phyloP scores from a whole-genome alignment of 2,329 filamentous ascomycete genomes.

The Fonsecaea nubica region DNA sequence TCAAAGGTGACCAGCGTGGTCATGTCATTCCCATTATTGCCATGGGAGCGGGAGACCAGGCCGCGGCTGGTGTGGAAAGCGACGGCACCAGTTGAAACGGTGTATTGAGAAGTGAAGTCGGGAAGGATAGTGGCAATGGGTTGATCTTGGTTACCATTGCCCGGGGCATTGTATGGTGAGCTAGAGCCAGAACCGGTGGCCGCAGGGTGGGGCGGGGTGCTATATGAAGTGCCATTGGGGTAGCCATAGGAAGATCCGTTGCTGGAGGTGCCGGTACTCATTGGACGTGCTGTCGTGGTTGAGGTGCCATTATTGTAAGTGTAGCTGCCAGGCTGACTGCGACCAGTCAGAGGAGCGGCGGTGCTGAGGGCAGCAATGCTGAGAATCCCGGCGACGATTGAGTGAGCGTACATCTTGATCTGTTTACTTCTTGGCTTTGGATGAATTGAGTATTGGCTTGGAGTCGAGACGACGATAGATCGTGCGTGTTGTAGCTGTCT shows the following conservation, averaged over 20 bases:
- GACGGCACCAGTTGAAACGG: slow-evolving; percentile 46
- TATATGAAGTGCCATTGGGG: slow-evolving; percentile 1
- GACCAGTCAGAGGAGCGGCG: slow-evolving; percentile 26
- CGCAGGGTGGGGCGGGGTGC: not conserved
- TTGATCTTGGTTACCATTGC: slow-evolving; percentile 7
- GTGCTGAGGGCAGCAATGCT: slow-evolving; percentile 18
- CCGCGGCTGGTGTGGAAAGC: slow-evolving; percentile 47
- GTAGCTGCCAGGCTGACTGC: slow-evolving; percentile 6
- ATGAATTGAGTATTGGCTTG: not conserved
- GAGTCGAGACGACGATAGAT: not conserved
- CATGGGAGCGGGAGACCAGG: slow-evolving; percentile 63
- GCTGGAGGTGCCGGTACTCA: not conserved
- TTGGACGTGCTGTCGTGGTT: not conserved
- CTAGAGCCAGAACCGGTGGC: not conserved
- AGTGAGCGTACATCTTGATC: slow-evolving; percentile 14
- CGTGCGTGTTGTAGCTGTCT: not conserved
- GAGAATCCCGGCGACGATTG: slow-evolving; percentile 27
- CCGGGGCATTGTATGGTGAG: not conserved
- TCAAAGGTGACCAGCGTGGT: slow-evolving; percentile 40
- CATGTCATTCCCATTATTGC: slow-evolving; percentile 35
- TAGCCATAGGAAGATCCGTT: not conserved
- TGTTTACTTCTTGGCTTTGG: not conserved
- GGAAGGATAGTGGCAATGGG: slow-evolving; percentile 29
- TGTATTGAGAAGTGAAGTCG: slow-evolving; percentile 30
- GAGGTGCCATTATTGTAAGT: slow-evolving; percentile 9